Conservation (phyloP, 352 stramenopile genomes). For the Phytophthora tubulina region DNA sequence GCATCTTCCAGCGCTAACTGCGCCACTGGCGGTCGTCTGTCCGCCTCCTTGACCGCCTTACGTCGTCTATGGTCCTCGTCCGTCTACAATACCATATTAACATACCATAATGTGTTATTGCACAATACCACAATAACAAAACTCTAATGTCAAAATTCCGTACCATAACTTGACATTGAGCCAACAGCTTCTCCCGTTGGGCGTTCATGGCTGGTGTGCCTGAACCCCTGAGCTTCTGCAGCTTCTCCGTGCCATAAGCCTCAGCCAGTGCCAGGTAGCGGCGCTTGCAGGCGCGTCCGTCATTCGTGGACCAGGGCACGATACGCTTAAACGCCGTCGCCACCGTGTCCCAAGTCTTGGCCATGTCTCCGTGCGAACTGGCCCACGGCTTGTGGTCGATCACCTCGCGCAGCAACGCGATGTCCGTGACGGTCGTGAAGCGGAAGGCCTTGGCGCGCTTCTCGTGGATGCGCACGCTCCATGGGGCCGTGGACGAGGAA, state of each 20-base stretch:
- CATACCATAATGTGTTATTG: constrained; percentile 15
- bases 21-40: constrained; percentile 13
- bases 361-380: constrained; percentile 35
- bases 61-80: constrained; percentile 30
- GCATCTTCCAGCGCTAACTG: constrained; percentile 31
- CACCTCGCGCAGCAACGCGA: constrained; percentile 35
- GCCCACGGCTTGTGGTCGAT: constrained; percentile 37
- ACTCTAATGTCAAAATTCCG: not conserved
- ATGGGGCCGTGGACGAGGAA: constrained; percentile 12
- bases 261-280: constrained; percentile 37
- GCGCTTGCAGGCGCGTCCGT: constrained; percentile 35
- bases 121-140: constrained; percentile 18
- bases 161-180: constrained; percentile 32
- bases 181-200: constrained; percentile 30
- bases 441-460: constrained; percentile 41
- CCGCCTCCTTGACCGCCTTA: constrained; percentile 19
- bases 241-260: constrained; percentile 22
- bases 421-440: constrained; percentile 41
- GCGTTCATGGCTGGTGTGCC: constrained; percentile 34
- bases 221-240: constrained; percentile 34
- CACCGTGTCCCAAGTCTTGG: constrained; percentile 34
- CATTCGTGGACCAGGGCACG: constrained; percentile 35
- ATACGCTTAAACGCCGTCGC: constrained; percentile 28
- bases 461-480: constrained; percentile 36
- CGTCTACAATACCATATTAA: constrained; percentile 30